These are phyloP conservation scores for Emmonsiellopsis sp. DNA, from an alignment of 2,329 filamentous ascomycete genomes.

Conservation along the genomic window DNA sequence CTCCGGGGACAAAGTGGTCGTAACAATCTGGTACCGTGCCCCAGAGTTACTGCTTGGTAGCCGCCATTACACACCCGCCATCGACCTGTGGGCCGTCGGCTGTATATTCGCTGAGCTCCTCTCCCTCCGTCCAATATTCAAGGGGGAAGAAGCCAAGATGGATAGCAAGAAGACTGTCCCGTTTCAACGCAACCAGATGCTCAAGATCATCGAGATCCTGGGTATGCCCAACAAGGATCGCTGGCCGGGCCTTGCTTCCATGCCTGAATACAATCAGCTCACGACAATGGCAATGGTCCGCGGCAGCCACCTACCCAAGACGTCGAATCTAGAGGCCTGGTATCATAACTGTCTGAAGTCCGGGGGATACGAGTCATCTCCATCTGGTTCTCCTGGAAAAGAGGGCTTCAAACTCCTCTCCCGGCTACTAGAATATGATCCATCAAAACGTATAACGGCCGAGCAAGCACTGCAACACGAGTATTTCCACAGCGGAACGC, in stretches of 20 bases:
- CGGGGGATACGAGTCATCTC: conserved; percentile 38
- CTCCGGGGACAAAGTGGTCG: conserved; percentile 92
- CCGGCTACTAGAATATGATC: conserved; percentile 84
- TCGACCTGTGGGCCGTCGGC: conserved; percentile 95
- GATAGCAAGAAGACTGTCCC: conserved; percentile 96
- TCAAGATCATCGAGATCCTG: conserved; percentile 95
- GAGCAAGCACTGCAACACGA: conserved; percentile 80
- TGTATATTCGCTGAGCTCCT: conserved; percentile 96
- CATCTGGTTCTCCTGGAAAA: conserved; percentile 50
- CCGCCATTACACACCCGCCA: conserved; percentile 92
- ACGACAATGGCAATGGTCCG: conserved; percentile 38
- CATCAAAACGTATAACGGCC: conserved; percentile 76
- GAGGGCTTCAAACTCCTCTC: conserved; percentile 78
- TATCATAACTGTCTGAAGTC: conserved; percentile 62
- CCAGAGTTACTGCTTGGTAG: conserved; percentile 87
- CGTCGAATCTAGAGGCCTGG: conserved; percentile 64
- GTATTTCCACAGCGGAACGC: conserved; percentile 66
- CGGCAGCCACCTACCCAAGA: conserved; percentile 41
- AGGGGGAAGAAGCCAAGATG: conserved; percentile 98
- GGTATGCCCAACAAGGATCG: conserved; percentile 79
- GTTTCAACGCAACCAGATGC: conserved; percentile 97
- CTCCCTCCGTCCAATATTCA: conserved; percentile 87
- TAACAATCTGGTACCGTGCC: conserved; percentile 98
- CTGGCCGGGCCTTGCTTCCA: conserved; percentile 74
- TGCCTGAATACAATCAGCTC: conserved; percentile 78